Base-by-base conservation (phyloP, 441 rosid genomes). In the Populus hybrid region DNA sequence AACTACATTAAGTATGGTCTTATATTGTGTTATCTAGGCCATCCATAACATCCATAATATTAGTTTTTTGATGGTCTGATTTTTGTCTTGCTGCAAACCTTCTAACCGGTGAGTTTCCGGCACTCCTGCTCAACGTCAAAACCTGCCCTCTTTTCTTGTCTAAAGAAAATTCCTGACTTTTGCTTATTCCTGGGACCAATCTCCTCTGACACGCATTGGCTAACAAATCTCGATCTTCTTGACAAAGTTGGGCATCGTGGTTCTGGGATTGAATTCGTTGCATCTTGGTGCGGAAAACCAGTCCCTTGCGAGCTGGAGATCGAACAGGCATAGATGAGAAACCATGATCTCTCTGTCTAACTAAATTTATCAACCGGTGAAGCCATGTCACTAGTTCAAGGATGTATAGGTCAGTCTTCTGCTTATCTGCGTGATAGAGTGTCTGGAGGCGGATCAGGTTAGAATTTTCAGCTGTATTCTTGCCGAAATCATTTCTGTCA, bases 341-440 rank as follows among this genome's bases (percentile, higher is more conserved):
- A 35, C 82, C 83, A 7, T 87, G 77, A 70, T 85, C 87, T 78
- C 87, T 86, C 59, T 87, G 78, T 78, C 85, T 86, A 40, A 83
- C 88, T 45, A 84, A 66, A 89, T 33, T 85, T 76, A 92, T 88
- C 74, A 95, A 81, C 42, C 80, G 90, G 72, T 92, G 92, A 72
- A 95, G 97, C 97, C 89, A 88, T 73, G 86, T 72, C 38, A 89
- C 85, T 77, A 89, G 71, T 76, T 94, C 97, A 23, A 95, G 97
- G 68, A 95, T 91, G 79, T 78, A 87, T 4, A 69, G 61, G 40
- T 95, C 99, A 10, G 87, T 86, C 86, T 80, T 88, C 59, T 81
- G 82, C 87, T 84, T 92, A 72, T 90, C 90, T 1, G 97, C 97
- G 20, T 92, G 97, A 79, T 94, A 81, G 53, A 96, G 91, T 3